phyloP scores from a whole-genome alignment of 2,329 filamentous ascomycete species.

The Aspergillus uvarum region DNA sequence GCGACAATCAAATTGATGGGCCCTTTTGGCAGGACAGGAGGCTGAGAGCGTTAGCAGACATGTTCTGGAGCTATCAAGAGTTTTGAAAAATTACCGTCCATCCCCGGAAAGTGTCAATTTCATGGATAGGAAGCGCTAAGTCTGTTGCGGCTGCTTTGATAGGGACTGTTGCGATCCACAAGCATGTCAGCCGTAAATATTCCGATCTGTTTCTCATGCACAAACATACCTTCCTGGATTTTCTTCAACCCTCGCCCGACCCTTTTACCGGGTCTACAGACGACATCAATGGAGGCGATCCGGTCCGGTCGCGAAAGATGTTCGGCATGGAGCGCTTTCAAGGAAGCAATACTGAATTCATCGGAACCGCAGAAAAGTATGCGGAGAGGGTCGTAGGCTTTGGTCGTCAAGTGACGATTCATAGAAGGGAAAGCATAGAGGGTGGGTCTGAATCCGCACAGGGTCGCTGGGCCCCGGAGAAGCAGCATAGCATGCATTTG shows the following conservation, averaged over 20 bases:
- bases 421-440: conserved; percentile 10
- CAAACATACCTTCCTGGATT: conserved; percentile 60
- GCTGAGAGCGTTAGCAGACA: conserved; percentile 41
- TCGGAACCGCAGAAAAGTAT: conserved; percentile 96
- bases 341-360: conserved; percentile 76
- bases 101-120: conserved; percentile 75
- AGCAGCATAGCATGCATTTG: conserved; percentile 26
- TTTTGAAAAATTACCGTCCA: conserved; percentile 64
- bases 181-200: conserved; percentile 5
- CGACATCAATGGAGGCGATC: conserved; percentile 78
- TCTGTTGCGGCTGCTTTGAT: conserved; percentile 65
- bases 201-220: neutral
- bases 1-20: conserved; percentile 77
- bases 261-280: conserved; percentile 76
- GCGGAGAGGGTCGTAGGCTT: conserved; percentile 59
- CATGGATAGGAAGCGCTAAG: conserved; percentile 67
- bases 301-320: conserved; percentile 52
- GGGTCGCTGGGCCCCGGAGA: conserved; percentile 20
- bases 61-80: neutral
- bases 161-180: conserved; percentile 58
- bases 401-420: conserved; percentile 31
- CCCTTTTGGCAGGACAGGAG: conserved; percentile 49
- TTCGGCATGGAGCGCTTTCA: conserved; percentile 67
- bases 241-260: conserved; percentile 71
- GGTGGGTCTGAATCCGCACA: conserved; percentile 25